phyloP scores from a whole-genome alignment of 2,329 filamentous ascomycete species.

The Penicillium aurantiogriseum region DNA sequence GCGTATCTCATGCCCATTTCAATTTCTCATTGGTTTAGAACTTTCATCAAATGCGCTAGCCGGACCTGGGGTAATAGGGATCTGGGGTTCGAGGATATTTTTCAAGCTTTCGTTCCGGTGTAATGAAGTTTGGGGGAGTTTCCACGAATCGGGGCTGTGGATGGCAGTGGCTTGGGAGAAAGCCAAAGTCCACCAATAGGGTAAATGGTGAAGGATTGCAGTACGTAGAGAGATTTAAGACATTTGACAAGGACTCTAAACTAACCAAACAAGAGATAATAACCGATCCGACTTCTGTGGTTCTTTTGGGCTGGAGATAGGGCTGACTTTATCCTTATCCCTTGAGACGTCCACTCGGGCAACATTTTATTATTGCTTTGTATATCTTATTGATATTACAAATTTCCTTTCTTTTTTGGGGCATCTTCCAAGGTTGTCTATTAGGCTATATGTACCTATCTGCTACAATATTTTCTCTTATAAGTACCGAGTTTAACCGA shows the following conservation, averaged over 20 bases:
- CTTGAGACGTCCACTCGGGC: not conserved
- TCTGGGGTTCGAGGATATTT: conserved; percentile 37
- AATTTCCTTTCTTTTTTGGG: no score
- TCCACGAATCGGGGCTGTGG: conserved; percentile 31
- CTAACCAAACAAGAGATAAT: not conserved
- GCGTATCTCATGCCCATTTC: not conserved
- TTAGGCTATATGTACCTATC: not conserved
- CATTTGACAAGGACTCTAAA: not conserved
- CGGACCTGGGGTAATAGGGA: conserved; percentile 24
- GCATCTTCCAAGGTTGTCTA: no score
- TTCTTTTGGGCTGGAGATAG: not conserved
- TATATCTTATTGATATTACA: not conserved
- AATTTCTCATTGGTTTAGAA: conserved; percentile 13
- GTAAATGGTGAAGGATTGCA: conserved; percentile 2
- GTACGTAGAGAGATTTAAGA: not conserved
- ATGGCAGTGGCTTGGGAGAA: conserved; percentile 14
- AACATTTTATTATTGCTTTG: not conserved
- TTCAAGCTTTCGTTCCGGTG: conserved; percentile 15
- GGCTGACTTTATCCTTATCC: not conserved
- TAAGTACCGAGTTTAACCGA: no score
- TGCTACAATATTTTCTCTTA: not conserved
- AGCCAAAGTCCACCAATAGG: conserved; percentile 33
- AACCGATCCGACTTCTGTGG: not conserved
- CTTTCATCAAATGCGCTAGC: not conserved
- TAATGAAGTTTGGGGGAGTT: conserved; percentile 13